These are phyloP conservation scores for Acanthamoeba culbertsoni DNA, from an alignment of 208 protist species.

Conservation along the genomic window DNA sequence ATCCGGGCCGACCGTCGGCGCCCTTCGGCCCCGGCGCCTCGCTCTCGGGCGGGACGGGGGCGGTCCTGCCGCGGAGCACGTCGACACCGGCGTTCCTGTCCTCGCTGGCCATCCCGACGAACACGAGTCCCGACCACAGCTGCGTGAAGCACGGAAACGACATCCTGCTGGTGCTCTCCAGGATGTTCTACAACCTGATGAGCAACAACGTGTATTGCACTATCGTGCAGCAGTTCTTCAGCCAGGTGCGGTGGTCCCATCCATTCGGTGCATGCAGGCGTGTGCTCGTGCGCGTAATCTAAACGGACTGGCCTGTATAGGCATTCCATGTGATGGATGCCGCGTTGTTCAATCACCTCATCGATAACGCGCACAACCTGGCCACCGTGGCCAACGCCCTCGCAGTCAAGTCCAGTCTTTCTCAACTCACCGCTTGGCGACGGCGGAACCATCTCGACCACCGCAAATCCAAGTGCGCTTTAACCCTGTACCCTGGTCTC, in stretches of 20 bases:
- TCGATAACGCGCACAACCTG: slow-evolving; percentile 42
- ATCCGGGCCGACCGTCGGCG: neutral
- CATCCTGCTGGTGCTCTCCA: slow-evolving; percentile 45
- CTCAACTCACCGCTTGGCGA: slow-evolving; percentile 24
- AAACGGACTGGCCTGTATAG: neutral
- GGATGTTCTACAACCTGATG: slow-evolving; percentile 46
- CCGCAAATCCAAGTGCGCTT: slow-evolving; percentile 25
- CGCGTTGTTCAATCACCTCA: slow-evolving; percentile 47
- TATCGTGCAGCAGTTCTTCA: slow-evolving; percentile 57
- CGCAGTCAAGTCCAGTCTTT: slow-evolving; percentile 34
- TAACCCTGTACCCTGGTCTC: neutral
- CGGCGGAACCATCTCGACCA: neutral
- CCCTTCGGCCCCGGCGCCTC: neutral
- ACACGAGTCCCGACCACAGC: neutral
- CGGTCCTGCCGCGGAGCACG: neutral
- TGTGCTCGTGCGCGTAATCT: neutral
- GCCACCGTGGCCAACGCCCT: slow-evolving; percentile 45
- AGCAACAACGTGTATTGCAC: slow-evolving; percentile 42
- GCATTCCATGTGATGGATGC: slow-evolving; percentile 8
- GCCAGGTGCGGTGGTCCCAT: neutral
- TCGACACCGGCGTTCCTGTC: slow-evolving; percentile 7
- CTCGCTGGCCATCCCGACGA: neutral
- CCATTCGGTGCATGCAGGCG: neutral
- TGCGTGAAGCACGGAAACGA: slow-evolving; percentile 28
- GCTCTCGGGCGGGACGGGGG: neutral